Base-by-base conservation (phyloP, 1,284 basidiomycete genomes). In the Abortiporus biennis region DNA sequence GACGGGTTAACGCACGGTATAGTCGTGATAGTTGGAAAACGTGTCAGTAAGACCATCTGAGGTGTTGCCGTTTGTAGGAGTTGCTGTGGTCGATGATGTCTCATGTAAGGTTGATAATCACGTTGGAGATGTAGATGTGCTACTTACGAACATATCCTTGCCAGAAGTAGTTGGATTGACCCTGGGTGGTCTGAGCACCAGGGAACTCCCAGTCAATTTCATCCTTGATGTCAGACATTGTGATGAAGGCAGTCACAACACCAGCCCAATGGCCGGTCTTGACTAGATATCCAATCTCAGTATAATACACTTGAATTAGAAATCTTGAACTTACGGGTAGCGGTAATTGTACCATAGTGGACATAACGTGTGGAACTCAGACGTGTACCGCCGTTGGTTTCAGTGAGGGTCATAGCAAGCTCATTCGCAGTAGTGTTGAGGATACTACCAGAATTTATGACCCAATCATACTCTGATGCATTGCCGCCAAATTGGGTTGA, bases 191-290 rank as follows among this genome's bases (percentile, higher is more conserved):
- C n/a, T 59, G 54, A 36, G 62, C 63, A 17, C 84, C 81, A 39
- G 81, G 81, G 52, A 80, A 88, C 58, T 92, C 88, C 84, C 84
- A 91, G 53, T 91, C 88, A 38, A 92, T 88, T 61, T 91, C 89
- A 57, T 91, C 86, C 58, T 86, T 87, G 55, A 88, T 74, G 51
- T 84, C 77, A 43, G 80, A 85, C 89, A 91, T 91, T 4, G 82
- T 84, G 56, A 92, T 90, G 58, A 88, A 88, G 1, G 88, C 86
- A 0, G 84, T 82, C 36, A 92, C 80, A 19, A 92, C 78, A 27
- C 88, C 87, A 22, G 59, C 67, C 80, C 83, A 89, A 40, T 73
- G 71, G 38, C 80, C 73, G 1, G 80, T 78, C 61, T 82, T 85
- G 51, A 85, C 80, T 82, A 51, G 30, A 39, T 3, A 43, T 25